These are phyloP conservation scores for Acacia concinna DNA, from an alignment of 331 rosid genomes.

Conservation along the genomic window DNA sequence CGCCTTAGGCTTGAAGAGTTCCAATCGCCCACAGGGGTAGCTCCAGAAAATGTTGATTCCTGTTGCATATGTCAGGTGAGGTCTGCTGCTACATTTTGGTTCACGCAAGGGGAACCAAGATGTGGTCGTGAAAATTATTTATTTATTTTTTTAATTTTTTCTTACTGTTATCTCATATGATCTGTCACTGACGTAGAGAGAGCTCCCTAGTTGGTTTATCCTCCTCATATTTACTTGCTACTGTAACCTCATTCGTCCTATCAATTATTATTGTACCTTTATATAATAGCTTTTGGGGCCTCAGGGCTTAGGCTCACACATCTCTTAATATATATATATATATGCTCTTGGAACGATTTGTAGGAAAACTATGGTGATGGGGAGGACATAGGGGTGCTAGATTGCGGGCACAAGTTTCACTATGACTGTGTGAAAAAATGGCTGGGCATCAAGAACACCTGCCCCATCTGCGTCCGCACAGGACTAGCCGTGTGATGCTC, in stretches of 20 bases:
- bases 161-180: neutral
- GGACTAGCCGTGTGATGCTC: neutral
- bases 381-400: constrained; percentile 31
- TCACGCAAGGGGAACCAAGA: neutral
- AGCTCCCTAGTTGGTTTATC: neutral
- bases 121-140: neutral
- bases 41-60: neutral
- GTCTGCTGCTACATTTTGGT: neutral
- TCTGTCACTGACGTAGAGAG: neutral
- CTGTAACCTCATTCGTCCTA: neutral
- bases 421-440: constrained; percentile 29
- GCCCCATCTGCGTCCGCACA: constrained; percentile 40
- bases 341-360: constrained; percentile 5
- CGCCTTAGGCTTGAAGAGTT: constrained; percentile 4
- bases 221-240: neutral
- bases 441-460: constrained; percentile 33
- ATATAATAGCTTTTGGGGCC: neutral
- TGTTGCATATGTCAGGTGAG: constrained; percentile 50
- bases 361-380: constrained; percentile 41
- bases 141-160: neutral
- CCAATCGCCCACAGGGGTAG: neutral
- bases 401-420: constrained; percentile 39
- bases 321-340: neutral
- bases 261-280: neutral
- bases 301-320: neutral